These are phyloP conservation scores for Nicotiana noctiflora DNA, from an alignment of 257 asterid genomes.

Conservation along the genomic window DNA sequence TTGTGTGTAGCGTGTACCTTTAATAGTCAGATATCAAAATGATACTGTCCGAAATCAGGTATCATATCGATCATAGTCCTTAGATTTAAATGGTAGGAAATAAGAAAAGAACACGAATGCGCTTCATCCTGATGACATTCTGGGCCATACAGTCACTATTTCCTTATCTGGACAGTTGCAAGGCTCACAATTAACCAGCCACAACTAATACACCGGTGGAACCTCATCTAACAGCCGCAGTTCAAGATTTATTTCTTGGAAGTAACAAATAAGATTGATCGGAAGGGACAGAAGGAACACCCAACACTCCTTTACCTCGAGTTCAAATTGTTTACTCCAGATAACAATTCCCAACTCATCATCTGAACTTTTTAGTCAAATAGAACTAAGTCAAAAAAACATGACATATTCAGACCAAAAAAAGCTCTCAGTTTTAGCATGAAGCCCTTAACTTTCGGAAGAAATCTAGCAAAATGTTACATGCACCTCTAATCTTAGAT, in stretches of 20 bases:
- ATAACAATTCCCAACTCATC: not conserved
- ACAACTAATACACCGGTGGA: not conserved
- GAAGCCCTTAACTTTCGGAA: not conserved
- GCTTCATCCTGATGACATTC: not conserved
- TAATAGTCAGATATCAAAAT: not conserved
- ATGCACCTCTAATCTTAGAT: not conserved
- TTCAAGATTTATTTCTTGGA: not conserved
- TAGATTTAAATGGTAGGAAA: not conserved
- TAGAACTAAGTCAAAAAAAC: not conserved
- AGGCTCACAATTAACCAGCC: not conserved
- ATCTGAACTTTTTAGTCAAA: not conserved
- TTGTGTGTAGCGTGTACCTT: not conserved
- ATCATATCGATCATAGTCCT: not conserved
- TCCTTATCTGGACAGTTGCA: not conserved
- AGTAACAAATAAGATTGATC: not conserved
- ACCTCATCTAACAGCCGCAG: not conserved
- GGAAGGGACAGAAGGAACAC: not conserved
- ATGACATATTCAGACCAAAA: not conserved
- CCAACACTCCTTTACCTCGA: not conserved
- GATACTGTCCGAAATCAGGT: not conserved
- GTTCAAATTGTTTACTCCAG: not conserved
- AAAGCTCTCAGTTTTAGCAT: not conserved
- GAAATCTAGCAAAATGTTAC: not conserved
- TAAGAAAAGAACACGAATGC: not conserved
- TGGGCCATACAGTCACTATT: not conserved